Base-by-base conservation (phyloP, 345 rosid species). In the Reutealis trisperma region DNA sequence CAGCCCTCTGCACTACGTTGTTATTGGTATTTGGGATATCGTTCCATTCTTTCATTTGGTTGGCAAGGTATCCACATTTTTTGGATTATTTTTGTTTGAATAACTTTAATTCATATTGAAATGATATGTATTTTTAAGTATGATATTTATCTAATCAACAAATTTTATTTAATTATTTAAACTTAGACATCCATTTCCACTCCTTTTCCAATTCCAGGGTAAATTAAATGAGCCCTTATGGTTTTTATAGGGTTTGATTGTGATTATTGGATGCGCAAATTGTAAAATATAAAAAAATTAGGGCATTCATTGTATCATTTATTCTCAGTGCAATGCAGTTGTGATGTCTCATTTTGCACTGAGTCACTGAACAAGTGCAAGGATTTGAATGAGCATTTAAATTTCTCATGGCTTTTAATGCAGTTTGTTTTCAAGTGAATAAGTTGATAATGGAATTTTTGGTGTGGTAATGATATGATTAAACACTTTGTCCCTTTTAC, bases 401-500 rank as follows among this genome's bases (percentile, higher is more conserved):
- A n/a, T 16, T 64, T 65, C 22, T 44, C 60, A 27, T 63, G 51
- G 70, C 8, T 37, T 8, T 54, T 24, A 18, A 16, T 65, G 51
- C 8, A 41, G 54, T 47, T 63, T 11, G 19, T 30, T 30, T 21
- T 44, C 6, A 16, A 57, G 34, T 30, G 11, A 14, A 63, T 61
- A 51, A 70, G 60, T 70, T 49, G 37, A 27, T 18, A 32, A 21
- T 41, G 22, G 42, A 66, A 14, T 41, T 54, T 54, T 73, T 15
- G 57, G 27, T 69, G 25, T 22, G 27, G n/a, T 51, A 13, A 15
- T 44, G 11, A 10, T 70, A 63, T 24, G 27, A 37, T 61, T 77
- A 77, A 66, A 73, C 41, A 37, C 71, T 27, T 55, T 70, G 44
- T 67, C 24, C 66, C 54, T 18, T 62, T 54, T 24, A 13, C 21